Evolutionary conservation across 192 early-diverging fungal species (phyloP).

Genomic region (Funneliformis mosseae): DNA sequence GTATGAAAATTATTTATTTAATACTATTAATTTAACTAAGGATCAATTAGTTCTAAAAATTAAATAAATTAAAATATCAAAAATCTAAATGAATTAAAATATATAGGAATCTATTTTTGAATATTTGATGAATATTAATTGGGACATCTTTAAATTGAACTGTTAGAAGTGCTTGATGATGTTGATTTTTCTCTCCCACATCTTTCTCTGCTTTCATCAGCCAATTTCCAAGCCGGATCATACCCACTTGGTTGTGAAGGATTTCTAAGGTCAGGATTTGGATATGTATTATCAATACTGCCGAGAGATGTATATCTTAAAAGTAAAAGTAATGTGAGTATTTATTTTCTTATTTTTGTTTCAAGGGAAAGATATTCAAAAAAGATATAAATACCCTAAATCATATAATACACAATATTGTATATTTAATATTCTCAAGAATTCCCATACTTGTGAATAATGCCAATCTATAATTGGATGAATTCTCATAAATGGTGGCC

Average conservation of each 20-base stretch:
- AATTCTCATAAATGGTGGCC: constrained; percentile 90
- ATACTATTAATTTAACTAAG: too few species aligned
- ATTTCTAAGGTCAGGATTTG: constrained; percentile 69
- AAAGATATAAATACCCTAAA: constrained; percentile 58
- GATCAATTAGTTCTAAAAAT: too few species aligned
- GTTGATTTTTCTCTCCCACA: constrained; percentile 51
- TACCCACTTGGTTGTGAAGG: constrained; percentile 42
- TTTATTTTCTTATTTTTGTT: neutral
- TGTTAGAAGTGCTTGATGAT: too few species aligned
- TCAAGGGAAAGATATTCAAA: neutral
- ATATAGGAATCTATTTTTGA: too few species aligned
- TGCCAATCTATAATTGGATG: constrained; percentile 92
- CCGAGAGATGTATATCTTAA: constrained; percentile 91
- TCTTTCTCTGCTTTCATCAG: constrained; percentile 64
- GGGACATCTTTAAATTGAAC: too few species aligned
- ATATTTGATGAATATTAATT: too few species aligned
- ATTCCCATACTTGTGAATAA: constrained; percentile 85
- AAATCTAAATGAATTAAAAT: too few species aligned
- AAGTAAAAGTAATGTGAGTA: constrained; percentile 10
- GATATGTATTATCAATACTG: constrained; percentile 76
- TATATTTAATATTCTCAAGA: constrained; percentile 61
- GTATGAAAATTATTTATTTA: too few species aligned
- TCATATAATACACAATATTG: constrained; percentile 92
- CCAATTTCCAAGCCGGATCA: constrained; percentile 66
- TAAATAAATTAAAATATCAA: too few species aligned